phyloP scores from a whole-genome alignment of 371 early-diverging fungal genomes.

The Apophysomyces sp. region DNA sequence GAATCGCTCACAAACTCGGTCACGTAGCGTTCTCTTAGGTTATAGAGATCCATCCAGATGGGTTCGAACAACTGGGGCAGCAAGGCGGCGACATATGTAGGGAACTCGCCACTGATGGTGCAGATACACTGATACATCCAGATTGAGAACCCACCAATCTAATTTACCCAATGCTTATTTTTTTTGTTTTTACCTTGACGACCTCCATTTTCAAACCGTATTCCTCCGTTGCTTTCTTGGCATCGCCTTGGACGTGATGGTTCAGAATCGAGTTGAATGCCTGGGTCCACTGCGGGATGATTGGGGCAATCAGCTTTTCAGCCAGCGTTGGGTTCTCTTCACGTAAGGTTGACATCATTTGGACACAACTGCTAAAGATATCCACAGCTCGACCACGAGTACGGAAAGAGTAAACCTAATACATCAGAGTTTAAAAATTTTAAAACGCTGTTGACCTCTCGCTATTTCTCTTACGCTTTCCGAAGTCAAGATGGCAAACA shows the following conservation, averaged over 20 bases:
- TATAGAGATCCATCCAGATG: conserved; percentile 66
- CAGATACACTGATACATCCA: conserved; percentile 51
- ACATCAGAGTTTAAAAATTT: neutral
- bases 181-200: conserved; percentile 47
- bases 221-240: conserved; percentile 52
- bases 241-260: conserved; percentile 50
- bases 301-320: conserved; percentile 68
- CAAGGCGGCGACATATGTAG: conserved; percentile 53
- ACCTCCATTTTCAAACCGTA: conserved; percentile 75
- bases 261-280: conserved; percentile 66
- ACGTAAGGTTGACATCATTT: conserved; percentile 78
- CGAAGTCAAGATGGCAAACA: conserved; percentile 69
- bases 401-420: conserved; percentile 58
- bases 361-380: conserved; percentile 81
- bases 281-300: conserved; percentile 79
- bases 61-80: conserved; percentile 57
- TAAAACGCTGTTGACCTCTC: neutral
- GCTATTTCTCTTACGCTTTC: conserved; percentile 35
- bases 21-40: conserved; percentile 56
- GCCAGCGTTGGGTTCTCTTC: conserved; percentile 73
- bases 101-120: conserved; percentile 59
- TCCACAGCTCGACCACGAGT: conserved; percentile 79
- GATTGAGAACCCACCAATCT: neutral
- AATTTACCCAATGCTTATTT: neutral
- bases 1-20: conserved; percentile 58